phyloP scores from a whole-genome alignment of 2,329 filamentous ascomycete genomes.

The Ceratocystis diversiconidia region DNA sequence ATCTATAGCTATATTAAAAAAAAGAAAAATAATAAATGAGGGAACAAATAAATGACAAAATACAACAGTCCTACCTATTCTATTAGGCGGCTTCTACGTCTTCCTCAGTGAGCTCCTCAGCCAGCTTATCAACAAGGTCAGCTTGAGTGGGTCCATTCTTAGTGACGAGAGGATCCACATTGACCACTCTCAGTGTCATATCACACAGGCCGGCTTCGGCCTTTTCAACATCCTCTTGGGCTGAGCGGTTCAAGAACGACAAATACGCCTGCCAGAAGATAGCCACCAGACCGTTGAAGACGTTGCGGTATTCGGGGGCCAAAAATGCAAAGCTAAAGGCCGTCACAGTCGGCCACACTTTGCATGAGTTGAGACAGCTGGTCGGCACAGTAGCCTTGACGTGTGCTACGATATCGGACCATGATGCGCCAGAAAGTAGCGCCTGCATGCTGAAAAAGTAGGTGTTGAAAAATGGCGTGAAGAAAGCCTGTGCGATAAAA shows the following conservation, averaged over 20 bases:
- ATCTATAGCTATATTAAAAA: background rate
- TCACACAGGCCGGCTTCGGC: constrained; percentile 4
- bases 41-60: background rate
- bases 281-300: constrained; percentile 66
- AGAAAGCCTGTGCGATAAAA: constrained; percentile 60
- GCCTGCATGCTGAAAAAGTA: constrained; percentile 76
- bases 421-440: constrained; percentile 52
- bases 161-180: background rate
- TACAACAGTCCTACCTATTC: background rate
- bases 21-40: background rate
- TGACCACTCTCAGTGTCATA: background rate
- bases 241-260: constrained; percentile 60
- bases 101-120: background rate
- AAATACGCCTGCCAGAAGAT: constrained; percentile 91
- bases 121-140: background rate
- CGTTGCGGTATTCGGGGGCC: constrained; percentile 59
- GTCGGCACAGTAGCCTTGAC: constrained; percentile 62
- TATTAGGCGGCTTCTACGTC: background rate
- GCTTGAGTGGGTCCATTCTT: background rate
- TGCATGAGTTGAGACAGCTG: constrained; percentile 64
- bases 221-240: constrained; percentile 36
- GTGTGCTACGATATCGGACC: constrained; percentile 51
- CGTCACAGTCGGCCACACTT: constrained; percentile 78
- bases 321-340: constrained; percentile 81
- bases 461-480: constrained; percentile 70